Base-by-base conservation (phyloP, 2,329 filamentous ascomycete genomes). In the Tolypocladium endophyticum region DNA sequence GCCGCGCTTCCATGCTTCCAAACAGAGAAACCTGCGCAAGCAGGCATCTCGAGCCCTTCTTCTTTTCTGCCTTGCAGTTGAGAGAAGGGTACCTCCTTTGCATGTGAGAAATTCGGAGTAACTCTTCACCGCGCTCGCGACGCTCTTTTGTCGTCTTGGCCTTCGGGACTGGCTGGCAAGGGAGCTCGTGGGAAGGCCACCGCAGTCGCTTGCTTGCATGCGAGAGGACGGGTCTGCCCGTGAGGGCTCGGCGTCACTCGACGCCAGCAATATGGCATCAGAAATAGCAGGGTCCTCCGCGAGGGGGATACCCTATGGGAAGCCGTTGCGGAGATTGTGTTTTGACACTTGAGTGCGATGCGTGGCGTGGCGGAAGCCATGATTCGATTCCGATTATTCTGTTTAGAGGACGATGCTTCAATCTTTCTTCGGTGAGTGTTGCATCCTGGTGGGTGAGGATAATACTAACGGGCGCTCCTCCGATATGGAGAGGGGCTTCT, bases 331-430 rank as follows among this genome's bases (percentile, higher is more conserved):
- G 57, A 64, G 64, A 64, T 65, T 65, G 64, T 65, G 64, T 64
- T 38, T 58, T 58, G 55, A 64, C 64, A 65, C 64, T 65, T 65
- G 60, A 65, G 64, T 65, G 64, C 64, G 64, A 65, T 65, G 64
- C 63, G 64, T 62, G 64, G 64, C 64, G 61, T 64, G 60, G 64
- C 62, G 28, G 33, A 25, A 58, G 62, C 61, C 63, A 64, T 64
- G 60, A 64, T 65, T 65, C 64, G 64, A 65, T 65, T 65, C 64
- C 64, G 64, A 65, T 65, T 65, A 65, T 61, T 65, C 64, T 65
- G 64, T 61, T 58, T 58, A 55, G 64, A 64, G 64, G 63, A 57
- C 61, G 64, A 54, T 65, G 64, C 64, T 65, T 65, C 64, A 64
- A 16, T 28, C 47, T 60, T 63, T 65, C n/a, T 35, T 9, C 61